These are phyloP conservation scores for Chrysophaeum taylorii DNA, from an alignment of 352 stramenopile species.

Conservation along the genomic window DNA sequence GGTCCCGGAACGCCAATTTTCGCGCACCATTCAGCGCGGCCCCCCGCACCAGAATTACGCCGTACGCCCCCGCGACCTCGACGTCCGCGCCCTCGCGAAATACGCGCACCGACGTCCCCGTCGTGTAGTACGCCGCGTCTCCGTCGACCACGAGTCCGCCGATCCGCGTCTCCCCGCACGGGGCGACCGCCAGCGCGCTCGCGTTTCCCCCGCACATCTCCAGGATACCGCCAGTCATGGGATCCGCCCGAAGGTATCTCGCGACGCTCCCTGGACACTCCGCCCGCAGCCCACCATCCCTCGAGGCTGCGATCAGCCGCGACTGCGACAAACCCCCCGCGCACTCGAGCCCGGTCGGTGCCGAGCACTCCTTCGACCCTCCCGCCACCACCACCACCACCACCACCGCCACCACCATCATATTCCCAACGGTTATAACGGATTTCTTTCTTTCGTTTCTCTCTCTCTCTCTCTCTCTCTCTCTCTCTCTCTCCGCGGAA, in stretches of 20 bases:
- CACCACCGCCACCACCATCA: no score
- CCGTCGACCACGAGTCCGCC: neutral
- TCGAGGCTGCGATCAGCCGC: neutral
- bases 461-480: no score
- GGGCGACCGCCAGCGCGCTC: neutral
- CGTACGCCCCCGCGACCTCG: slow-evolving; percentile 2
- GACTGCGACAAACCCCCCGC: neutral
- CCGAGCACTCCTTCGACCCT: neutral
- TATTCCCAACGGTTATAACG: no score
- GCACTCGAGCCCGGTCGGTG: neutral
- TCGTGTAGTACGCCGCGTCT: neutral
- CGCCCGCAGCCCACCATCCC: neutral
- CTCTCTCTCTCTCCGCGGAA: no score
- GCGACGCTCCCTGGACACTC: neutral
- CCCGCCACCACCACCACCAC: no score
- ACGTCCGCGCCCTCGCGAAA: neutral
- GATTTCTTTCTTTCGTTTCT: no score
- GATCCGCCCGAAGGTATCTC: neutral
- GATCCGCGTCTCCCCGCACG: slow-evolving; percentile 2
- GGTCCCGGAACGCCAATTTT: neutral
- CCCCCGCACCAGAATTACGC: neutral
- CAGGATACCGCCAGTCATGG: neutral
- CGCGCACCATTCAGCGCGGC: neutral
- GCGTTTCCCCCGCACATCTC: neutral
- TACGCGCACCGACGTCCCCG: no score